These are phyloP conservation scores for Nemania sp. DNA, from an alignment of 2,329 filamentous ascomycete genomes.

Conservation along the genomic window DNA sequence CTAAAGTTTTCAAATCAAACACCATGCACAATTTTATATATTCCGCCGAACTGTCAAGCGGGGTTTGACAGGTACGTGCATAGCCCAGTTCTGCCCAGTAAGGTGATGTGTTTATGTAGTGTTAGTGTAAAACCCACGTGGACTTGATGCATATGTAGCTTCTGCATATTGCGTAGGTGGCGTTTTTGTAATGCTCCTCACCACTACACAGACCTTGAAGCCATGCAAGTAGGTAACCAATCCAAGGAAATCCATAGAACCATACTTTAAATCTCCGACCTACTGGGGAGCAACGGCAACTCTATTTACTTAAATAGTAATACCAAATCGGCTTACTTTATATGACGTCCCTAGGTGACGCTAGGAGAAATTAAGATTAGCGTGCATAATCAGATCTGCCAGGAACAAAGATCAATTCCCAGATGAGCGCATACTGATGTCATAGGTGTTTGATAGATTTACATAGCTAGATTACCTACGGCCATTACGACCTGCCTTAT, in stretches of 20 bases:
- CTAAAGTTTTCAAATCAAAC: neutral
- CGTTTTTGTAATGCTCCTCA: conserved; percentile 1
- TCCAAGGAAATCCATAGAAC: too few relatives aligned
- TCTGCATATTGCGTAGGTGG: conserved; percentile 19
- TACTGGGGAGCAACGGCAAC: neutral
- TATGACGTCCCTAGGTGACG: neutral
- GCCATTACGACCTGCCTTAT: neutral
- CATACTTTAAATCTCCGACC: neutral
- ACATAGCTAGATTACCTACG: neutral
- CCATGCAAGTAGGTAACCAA: too few relatives aligned
- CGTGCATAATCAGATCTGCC: conserved; percentile 3
- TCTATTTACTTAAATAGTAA: neutral
- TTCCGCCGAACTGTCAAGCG: neutral
- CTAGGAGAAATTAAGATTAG: conserved; percentile 20
- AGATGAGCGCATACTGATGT: conserved; percentile 14
- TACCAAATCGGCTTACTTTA: neutral
- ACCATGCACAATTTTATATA: neutral
- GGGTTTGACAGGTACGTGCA: neutral
- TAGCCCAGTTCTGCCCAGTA: too few relatives aligned
- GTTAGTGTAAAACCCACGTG: neutral
- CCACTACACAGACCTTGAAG: too few relatives aligned
- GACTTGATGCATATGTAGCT: neutral
- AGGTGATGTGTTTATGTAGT: neutral
- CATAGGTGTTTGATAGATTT: conserved; percentile 13
- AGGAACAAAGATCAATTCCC: conserved; percentile 24